These are phyloP conservation scores for Suhomyces sp. DNA, from an alignment of 805 yeast genomes.

Conservation along the genomic window DNA sequence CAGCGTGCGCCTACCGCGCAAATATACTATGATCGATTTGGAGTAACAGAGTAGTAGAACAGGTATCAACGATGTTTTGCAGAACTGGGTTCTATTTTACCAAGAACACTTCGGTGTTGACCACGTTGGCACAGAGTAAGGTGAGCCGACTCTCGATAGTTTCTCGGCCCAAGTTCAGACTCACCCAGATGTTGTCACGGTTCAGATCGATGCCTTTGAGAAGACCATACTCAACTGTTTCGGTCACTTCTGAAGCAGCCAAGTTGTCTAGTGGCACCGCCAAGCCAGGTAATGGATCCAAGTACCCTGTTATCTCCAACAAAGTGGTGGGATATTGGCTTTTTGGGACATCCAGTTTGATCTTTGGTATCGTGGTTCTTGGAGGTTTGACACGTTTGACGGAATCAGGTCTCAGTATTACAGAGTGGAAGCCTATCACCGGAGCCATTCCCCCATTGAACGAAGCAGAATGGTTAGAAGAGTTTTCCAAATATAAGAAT, in stretches of 20 bases:
- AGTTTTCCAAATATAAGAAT: constrained; percentile 73
- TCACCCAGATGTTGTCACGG: background rate
- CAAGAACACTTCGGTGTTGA: constrained; percentile 47
- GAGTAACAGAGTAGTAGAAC: background rate
- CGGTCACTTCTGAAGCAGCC: constrained; percentile 1
- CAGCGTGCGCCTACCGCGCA: background rate
- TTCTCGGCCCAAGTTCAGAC: constrained; percentile 8
- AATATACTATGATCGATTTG: background rate
- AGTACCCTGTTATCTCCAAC: constrained; percentile 17
- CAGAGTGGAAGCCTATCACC: constrained; percentile 98
- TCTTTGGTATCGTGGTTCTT: constrained; percentile 91
- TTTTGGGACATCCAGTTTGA: constrained; percentile 79
- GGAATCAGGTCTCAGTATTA: constrained; percentile 92
- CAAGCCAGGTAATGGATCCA: constrained; percentile 1
- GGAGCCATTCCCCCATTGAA: constrained; percentile 88
- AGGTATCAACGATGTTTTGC: constrained; percentile 29
- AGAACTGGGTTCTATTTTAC: constrained; percentile 59
- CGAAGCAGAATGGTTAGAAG: constrained; percentile 80
- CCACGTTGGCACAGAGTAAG: constrained; percentile 23
- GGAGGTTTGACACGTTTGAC: constrained; percentile 96
- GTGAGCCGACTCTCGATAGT: constrained; percentile 16
- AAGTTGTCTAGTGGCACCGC: background rate
- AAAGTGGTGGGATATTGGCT: constrained; percentile 78
- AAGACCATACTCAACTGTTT: constrained; percentile 6
- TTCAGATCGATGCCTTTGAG: background rate